phyloP scores from a whole-genome alignment of 1,284 basidiomycete genomes.

The Naganishia sp. region DNA sequence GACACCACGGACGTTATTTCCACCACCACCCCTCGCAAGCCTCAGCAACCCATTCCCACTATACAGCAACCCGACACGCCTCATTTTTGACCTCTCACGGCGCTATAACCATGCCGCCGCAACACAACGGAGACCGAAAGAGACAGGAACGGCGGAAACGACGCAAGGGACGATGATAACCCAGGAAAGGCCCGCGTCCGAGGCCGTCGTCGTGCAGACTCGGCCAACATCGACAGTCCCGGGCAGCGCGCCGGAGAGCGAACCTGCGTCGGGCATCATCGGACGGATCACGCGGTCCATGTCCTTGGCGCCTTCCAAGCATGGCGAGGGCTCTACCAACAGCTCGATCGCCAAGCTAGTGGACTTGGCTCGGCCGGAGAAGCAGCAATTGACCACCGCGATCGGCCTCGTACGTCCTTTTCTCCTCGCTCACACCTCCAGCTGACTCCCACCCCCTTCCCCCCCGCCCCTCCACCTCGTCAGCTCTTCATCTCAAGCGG shows the following conservation, averaged over 20 bases:
- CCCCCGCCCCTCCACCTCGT: not conserved
- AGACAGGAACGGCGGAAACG: slow-evolving; percentile 1
- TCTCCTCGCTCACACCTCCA: not conserved
- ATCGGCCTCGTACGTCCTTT: slow-evolving; percentile 59
- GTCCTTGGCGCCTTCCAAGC: slow-evolving; percentile 8
- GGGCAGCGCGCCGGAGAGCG: not conserved
- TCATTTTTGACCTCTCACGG: not conserved
- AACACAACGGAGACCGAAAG: slow-evolving; percentile 1
- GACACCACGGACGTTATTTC: no score
- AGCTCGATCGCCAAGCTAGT: slow-evolving; percentile 65
- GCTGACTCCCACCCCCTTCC: not conserved
- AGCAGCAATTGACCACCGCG: slow-evolving; percentile 68
- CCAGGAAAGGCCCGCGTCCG: slow-evolving; percentile 8
- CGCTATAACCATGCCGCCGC: slow-evolving; percentile 1
- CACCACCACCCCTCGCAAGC: no score
- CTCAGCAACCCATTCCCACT: no score
- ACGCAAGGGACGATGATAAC: slow-evolving; percentile 1
- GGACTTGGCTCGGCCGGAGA: slow-evolving; percentile 75
- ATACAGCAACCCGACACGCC: not conserved
- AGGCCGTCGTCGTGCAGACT: slow-evolving; percentile 5
- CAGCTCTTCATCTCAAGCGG: slow-evolving; percentile 53
- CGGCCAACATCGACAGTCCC: not conserved
- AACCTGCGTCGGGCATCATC: not conserved
- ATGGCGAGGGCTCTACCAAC: slow-evolving; percentile 6
- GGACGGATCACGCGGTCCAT: slow-evolving; percentile 3